These are phyloP conservation scores for Halophytophthora polymorphica DNA, from an alignment of 352 stramenopile species.

Conservation along the genomic window DNA sequence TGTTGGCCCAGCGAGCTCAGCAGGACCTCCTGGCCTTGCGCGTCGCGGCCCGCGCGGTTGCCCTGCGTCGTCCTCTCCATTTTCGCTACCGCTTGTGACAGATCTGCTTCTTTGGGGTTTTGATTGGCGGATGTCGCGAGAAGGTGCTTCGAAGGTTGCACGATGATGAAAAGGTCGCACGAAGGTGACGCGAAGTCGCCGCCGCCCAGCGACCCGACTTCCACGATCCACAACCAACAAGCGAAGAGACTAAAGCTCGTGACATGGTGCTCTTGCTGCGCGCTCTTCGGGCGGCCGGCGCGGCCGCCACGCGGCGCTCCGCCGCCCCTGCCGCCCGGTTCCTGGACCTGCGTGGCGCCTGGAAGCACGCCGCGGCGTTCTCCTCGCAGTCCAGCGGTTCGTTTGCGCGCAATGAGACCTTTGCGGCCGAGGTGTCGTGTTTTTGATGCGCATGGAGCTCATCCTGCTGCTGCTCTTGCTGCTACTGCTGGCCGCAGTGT, in stretches of 20 bases:
- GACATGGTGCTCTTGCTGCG: constrained; percentile 53
- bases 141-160: constrained; percentile 29
- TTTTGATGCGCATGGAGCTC: constrained; percentile 1
- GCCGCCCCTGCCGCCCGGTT: constrained; percentile 12
- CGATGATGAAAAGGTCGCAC: constrained; percentile 5
- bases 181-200: no score
- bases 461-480: background rate
- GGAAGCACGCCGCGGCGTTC: constrained; percentile 24
- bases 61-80: constrained; percentile 31
- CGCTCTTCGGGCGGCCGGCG: constrained; percentile 29
- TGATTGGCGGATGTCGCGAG: background rate
- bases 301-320: constrained; percentile 9
- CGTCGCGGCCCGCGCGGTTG: constrained; percentile 47
- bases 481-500: constrained; percentile 35
- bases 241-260: constrained; percentile 6
- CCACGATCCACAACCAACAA: background rate
- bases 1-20: constrained; percentile 73
- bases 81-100: background rate
- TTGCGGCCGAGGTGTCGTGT: background rate
- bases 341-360: constrained; percentile 14
- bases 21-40: constrained; percentile 39
- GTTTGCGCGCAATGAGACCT: background rate
- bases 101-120: background rate
- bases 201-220: background rate
- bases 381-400: constrained; percentile 66